Conservation (phyloP, 2,329 filamentous ascomycete species). For the Sordariomycetes sp. region DNA sequence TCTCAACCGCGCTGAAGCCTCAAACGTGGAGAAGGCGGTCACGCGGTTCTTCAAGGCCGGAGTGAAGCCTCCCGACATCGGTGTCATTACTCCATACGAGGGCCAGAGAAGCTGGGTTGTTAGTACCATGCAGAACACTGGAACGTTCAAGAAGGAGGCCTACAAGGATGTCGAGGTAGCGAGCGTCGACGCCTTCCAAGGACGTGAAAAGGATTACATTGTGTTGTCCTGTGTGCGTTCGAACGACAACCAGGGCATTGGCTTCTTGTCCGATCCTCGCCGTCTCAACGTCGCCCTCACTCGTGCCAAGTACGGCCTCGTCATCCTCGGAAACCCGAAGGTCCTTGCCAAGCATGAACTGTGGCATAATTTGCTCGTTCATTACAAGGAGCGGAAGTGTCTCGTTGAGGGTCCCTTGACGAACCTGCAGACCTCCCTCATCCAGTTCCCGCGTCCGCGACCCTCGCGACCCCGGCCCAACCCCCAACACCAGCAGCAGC, state of each 20-base stretch:
- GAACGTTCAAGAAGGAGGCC: constrained; percentile 94
- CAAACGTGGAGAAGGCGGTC: constrained; percentile 97
- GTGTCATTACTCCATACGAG: constrained; percentile 97
- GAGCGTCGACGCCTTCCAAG: constrained; percentile 97
- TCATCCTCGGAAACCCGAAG: constrained; percentile 96
- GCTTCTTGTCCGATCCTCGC: constrained; percentile 94
- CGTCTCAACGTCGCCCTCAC: constrained; percentile 96
- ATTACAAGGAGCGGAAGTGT: constrained; percentile 96
- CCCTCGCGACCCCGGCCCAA: constrained; percentile 63
- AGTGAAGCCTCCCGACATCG: constrained; percentile 86
- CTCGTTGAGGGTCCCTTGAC: constrained; percentile 90
- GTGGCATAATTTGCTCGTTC: constrained; percentile 89
- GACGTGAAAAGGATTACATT: constrained; percentile 98
- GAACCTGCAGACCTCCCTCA: constrained; percentile 88
- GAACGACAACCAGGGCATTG: constrained; percentile 97
- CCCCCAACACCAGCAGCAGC: constrained; percentile 60
- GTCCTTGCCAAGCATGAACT: constrained; percentile 95
- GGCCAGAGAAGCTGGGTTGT: constrained; percentile 97
- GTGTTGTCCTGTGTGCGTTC: constrained; percentile 95
- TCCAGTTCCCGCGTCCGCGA: constrained; percentile 92
- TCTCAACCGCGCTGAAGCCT: constrained; percentile 91
- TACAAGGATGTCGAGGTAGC: constrained; percentile 99
- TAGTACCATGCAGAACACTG: constrained; percentile 97
- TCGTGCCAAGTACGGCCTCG: constrained; percentile 90
- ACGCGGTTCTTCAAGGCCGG: constrained; percentile 98